Base-by-base conservation (phyloP, 768 basidiomycete species). In the Suillus cothurnatus region DNA sequence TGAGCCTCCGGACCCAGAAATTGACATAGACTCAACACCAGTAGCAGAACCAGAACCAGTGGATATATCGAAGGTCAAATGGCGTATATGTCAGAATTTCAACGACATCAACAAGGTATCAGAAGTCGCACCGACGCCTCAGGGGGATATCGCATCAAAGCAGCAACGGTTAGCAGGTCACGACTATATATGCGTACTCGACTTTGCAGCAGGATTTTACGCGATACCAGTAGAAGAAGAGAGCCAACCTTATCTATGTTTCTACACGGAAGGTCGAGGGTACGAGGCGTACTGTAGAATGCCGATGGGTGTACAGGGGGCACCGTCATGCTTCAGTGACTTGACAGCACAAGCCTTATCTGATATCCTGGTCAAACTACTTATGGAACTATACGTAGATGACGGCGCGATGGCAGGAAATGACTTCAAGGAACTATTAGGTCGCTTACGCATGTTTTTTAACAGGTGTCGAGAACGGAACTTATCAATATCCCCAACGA, bases 181-280 rank as follows among this genome's bases (percentile, higher is more conserved):
- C 57, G 61, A 76, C 0, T 84, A 75, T 69, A 53, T 79, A 0
- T 72, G 67, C 11, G 64, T 76, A 0, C 76, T 82, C 31, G 80
- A 84, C 67, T 79, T 81, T 60, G 76, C 78, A 2, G 69, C 71
- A 0, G 82, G 80, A 1, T 82, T 81, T 70, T 74, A 76, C 38
- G 71, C 71, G 0, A 59, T 69, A 6, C 45, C 63, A 3, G 63
- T 75, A 34, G 50, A 53, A 21, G 60, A 73, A 6, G 68, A 61
- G 0, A 49, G 64, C 19, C 70, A 70, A 17, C 74, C 71, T 0
- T 78, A 39, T 6, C 3, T 39, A 17, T 39, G 39, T 4, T 39
- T 39, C 14, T 39, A 39, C 15, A 39, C 15, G 8, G 39, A 39
- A 17, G 39, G 15, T 2, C 4, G 39, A 39, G 39, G 39, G 6